Base-by-base conservation (phyloP, 257 asterid species). In the Scutellaria barbata region DNA sequence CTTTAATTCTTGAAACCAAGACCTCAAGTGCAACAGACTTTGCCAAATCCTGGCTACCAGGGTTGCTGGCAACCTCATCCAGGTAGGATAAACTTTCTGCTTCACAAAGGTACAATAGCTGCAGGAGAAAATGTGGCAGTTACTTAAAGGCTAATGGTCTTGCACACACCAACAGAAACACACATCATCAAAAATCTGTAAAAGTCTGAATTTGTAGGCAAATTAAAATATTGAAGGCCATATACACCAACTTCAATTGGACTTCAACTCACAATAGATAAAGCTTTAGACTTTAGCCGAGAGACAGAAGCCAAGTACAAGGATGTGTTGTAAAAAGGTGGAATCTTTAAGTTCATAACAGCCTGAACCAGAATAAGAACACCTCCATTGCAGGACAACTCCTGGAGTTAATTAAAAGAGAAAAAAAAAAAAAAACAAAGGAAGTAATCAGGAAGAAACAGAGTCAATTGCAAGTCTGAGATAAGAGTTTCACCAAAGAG, bases 101-200 rank as follows among this genome's bases (percentile, higher is more conserved):
- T 83, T 95, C 99, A 47, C 98, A 95, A 18, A 95, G 99, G 82
- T 85, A 81, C 88, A 88, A 78, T 58, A 95, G 90, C 99, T 95
- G 95, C 89, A 84, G 60, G 6, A 77, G 14, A 73, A 71, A 39
- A 48, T 42, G 48, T 54, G 42, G 48, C 68, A 60, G 56, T 71
- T 76, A 65, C 75, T 46, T 69, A 39, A 41, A 55, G 54, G 69
- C 42, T 20, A 22, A 58, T 42, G 55, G 57, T 66, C 55, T 52
- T 58, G 30, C 62, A 59, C 70, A 45, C 48, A 47, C 40, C 12
- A 42, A 57, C 43, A 55, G 25, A 54, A 53, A 68, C 62, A 76
- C 41, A 79, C 47, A 33, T 52, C 55, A 52, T 40, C 5, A 63
- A 30, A 42, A 57, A 22, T 77, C 51, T 30, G 50, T 58, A 54